Percentiles rank a stretch among this genome's conserved stretches.
Conservation (phyloP, 2,329 filamentous ascomycete species). For the Botrytis pseudocinerea region DNA sequence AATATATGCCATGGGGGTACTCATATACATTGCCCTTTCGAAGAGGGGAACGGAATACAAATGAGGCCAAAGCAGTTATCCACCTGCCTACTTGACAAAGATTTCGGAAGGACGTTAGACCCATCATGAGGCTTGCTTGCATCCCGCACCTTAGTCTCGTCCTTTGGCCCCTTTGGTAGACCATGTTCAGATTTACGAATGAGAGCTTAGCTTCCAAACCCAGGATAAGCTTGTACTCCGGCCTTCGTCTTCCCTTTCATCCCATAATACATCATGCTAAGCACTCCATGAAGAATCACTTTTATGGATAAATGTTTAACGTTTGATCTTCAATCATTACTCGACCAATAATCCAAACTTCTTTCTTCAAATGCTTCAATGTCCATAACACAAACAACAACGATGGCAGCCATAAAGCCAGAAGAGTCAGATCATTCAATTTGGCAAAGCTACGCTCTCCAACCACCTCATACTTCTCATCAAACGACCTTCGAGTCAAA, state of each 20-base stretch:
- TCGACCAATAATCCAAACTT: slow-evolving; percentile 28
- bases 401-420: slow-evolving; percentile 41
- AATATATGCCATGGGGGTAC: slow-evolving; percentile 25
- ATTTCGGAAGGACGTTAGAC: slow-evolving; percentile 37
- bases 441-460: slow-evolving; percentile 40
- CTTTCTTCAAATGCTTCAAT: slow-evolving; percentile 36
- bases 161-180: slow-evolving; percentile 34
- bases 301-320: slow-evolving; percentile 32
- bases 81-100: slow-evolving; percentile 29
- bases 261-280: slow-evolving; percentile 28
- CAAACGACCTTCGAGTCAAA: slow-evolving; percentile 35
- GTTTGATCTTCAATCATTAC: slow-evolving; percentile 18
- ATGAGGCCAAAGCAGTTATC: slow-evolving; percentile 26
- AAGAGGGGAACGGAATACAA: slow-evolving; percentile 26
- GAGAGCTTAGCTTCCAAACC: slow-evolving; percentile 35
- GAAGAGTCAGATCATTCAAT: slow-evolving; percentile 39
- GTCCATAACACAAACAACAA: slow-evolving; percentile 40
- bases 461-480: slow-evolving; percentile 33
- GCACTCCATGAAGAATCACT: slow-evolving; percentile 24
- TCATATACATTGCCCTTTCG: slow-evolving; percentile 30
- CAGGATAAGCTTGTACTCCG: slow-evolving; percentile 37
- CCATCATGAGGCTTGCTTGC: slow-evolving; percentile 36
- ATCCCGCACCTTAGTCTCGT: slow-evolving; percentile 27
- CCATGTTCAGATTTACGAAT: slow-evolving; percentile 37
- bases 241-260: slow-evolving; percentile 34